Conservation (phyloP, 2,329 filamentous ascomycete genomes). For the Fusarium hostae region DNA sequence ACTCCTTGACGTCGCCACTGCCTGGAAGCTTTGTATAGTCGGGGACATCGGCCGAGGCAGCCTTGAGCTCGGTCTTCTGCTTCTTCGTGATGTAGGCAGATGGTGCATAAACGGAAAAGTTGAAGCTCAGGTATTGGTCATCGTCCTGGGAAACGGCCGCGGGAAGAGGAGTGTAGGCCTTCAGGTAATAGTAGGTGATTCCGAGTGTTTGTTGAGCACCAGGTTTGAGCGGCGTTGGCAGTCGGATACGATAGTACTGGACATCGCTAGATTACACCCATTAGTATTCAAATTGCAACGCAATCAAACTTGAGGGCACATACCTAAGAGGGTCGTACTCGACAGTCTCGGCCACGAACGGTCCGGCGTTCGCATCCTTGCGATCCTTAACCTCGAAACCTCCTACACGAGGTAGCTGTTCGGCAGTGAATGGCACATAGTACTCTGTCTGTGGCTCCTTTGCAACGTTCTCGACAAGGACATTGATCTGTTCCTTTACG, state of each 20-base stretch:
- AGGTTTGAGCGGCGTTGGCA: slow-evolving; percentile 80
- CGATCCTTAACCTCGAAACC: slow-evolving; percentile 93
- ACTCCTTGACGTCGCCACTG: slow-evolving; percentile 68
- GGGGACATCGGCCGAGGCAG: slow-evolving; percentile 79
- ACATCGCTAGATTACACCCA: slow-evolving; percentile 62
- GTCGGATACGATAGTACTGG: slow-evolving; percentile 86
- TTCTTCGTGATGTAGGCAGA: slow-evolving; percentile 88
- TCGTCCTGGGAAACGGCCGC: slow-evolving; percentile 84
- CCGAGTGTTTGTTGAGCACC: slow-evolving; percentile 85
- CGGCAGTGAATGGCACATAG: slow-evolving; percentile 85
- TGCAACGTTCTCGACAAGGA: slow-evolving; percentile 91
- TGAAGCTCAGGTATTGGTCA: slow-evolving; percentile 86
- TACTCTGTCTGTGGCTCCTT: slow-evolving; percentile 85
- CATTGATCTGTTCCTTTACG: slow-evolving; percentile 88
- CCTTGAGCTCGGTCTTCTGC: slow-evolving; percentile 98
- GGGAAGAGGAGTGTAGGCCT: slow-evolving; percentile 83
- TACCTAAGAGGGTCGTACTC: slow-evolving; percentile 71
- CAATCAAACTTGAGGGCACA: slow-evolving; percentile 34
- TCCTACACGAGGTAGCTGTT: slow-evolving; percentile 80
- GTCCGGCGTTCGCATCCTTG: slow-evolving; percentile 75
- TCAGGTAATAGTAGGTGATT: slow-evolving; percentile 85
- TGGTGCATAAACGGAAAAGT: slow-evolving; percentile 85
- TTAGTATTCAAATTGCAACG: slow-evolving; percentile 23
- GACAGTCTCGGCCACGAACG: slow-evolving; percentile 76
- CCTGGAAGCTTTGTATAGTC: slow-evolving; percentile 83